Evolutionary conservation across 2,329 filamentous ascomycete genomes (phyloP), one percentile per base, ranked within the genome.

Genomic region (Aureobasidium namibiae): DNA sequence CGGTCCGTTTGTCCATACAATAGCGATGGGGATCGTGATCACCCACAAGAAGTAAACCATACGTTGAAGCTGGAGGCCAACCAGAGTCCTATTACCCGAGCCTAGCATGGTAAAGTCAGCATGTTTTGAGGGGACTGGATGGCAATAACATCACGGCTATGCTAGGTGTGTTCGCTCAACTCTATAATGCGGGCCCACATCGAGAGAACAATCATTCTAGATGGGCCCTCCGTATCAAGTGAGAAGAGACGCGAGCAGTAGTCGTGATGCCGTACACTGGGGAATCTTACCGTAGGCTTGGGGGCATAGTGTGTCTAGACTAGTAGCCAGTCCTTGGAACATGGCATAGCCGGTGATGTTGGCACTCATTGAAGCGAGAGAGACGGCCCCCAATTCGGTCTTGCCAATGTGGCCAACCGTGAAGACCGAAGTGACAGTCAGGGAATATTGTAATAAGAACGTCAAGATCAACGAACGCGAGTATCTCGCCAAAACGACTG

Each of bases 231-330:
- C 89, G 92, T 29, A 29, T 29, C 4, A 29, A 29, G 26, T 29
- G 26, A 29, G 26, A 29, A 4, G 4, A 29, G 26, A 29, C 26
- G 9, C 26, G 4, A 29, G 26, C 26, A 29, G 9, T 29, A 29
- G 26, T 29, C 26, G 26, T 29, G 26, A 29, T 29, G 26, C 9
- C 26, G 26, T 29, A 9, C 26, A 4, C 9, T 29, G 26, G 9
- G 26, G 26, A 9, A 29, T 29, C 26, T 53, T 61, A 2, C 92
- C 92, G 69, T 94, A 97, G 0, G 92, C 92, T 72, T 97, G 92
- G 0, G 92, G 83, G 70, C 92, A 96, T 1, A 96, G 83, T 0
- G 92, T 96, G 72, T 96, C 92, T 41, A 96, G 78, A 65, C 87
- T 90, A 7, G 92, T 96, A 1, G 90, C 88, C 11, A 96, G 78